A percentile compares a stretch with the other conserved stretches of the same genome.
phyloP scores from a whole-genome alignment of 2,329 filamentous ascomycete genomes.

The Colletotrichum camelliae region DNA sequence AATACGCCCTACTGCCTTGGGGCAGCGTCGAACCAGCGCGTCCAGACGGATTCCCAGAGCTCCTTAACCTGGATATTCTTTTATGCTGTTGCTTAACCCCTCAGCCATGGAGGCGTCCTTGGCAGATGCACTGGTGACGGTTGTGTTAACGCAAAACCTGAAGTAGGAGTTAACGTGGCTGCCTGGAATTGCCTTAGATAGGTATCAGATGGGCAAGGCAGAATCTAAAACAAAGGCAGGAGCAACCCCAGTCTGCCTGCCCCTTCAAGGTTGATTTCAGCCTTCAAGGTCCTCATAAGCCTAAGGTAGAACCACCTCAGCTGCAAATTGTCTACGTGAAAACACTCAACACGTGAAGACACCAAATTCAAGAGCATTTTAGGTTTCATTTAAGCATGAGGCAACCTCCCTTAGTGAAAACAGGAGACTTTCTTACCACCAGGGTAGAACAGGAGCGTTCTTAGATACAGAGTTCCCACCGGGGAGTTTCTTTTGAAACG shows the following conservation, averaged over 20 bases:
- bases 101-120: background rate
- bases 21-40: background rate
- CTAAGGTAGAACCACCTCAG: background rate
- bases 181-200: background rate
- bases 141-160: background rate
- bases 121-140: background rate
- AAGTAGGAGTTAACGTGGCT: background rate
- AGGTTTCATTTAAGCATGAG: no score
- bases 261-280: background rate
- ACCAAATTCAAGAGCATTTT: no score
- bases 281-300: background rate
- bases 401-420: no score
- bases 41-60: background rate
- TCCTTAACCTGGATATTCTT: background rate
- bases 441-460: no score
- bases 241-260: background rate
- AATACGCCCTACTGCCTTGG: background rate
- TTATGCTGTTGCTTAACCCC: background rate
- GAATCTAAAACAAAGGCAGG: background rate
- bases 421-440: no score
- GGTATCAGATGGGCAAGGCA: background rate
- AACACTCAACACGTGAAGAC: no score
- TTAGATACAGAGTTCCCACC: no score
- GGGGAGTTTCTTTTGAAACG: no score
- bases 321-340: background rate